Evolutionary conservation across 2,329 filamentous ascomycete genomes (phyloP), one percentile per base, ranked within the genome.

Genomic region (Nigrospora sphaerica): DNA sequence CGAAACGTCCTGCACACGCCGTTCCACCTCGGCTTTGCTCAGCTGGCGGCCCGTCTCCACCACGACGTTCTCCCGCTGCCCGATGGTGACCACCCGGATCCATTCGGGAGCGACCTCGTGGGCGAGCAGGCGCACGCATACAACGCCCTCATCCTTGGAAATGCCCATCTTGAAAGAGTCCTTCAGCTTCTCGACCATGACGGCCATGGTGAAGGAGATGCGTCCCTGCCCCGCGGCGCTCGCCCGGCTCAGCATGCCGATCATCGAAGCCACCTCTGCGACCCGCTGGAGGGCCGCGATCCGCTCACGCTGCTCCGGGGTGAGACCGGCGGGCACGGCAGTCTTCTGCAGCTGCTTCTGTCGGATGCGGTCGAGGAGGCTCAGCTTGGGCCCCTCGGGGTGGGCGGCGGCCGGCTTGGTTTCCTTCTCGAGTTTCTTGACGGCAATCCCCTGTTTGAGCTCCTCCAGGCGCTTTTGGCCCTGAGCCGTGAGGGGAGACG

Each of bases 361-460:
- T 52, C 85, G 83, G 52, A 95, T 78, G 42, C 86, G 83, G 62
- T 91, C 86, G 47, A 93, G 73, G 19, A 95, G 78, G 45, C 79
- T 80, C 69, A 85, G 81, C 67, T 82, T 73, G 39, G 65, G 63
- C 38, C 68, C 72, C 42, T 72, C 70, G 1, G 68, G 51, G 5
- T 62, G 53, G 38, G 57, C 56, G 45, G 53, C 9, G 58, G 60
- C 63, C 44, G 61, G 55, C 49, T 66, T 71, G 14, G 54, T 52
- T 34, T 69, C 63, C 49, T 69, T 69, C 49, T 72, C 63, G 53
- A 75, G 66, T 58, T 78, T 74, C 60, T 74, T 77, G 34, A 69
- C 58, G 3, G 64, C 69, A n/a, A 85, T 73, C 49, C 73, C 79
- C 42, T 75, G 73, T 62, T 84, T 87, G 54, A 91, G 71, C 42